These are phyloP conservation scores for Podospora sp. DNA, from an alignment of 495 filamentous ascomycete genomes.

Conservation along the genomic window DNA sequence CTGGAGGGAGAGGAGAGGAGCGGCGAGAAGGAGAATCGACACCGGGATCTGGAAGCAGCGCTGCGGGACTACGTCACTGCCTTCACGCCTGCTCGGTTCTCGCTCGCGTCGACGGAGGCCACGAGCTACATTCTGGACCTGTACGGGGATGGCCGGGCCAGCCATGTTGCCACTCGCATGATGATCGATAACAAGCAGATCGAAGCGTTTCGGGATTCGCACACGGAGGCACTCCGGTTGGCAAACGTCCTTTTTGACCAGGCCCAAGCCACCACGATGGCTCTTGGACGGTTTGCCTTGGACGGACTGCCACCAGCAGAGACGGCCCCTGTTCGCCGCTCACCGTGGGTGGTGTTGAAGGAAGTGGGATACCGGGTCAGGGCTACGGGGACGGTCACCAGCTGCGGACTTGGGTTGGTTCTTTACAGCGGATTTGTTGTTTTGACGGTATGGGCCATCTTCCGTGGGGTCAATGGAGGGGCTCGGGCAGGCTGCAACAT, in stretches of 20 bases:
- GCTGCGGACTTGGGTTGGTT: slow-evolving; percentile 11
- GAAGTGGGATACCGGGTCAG: not conserved
- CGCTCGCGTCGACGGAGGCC: slow-evolving; percentile 5
- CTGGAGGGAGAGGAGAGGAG: not conserved
- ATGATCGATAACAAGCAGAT: slow-evolving; percentile 19
- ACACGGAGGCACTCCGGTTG: slow-evolving; percentile 21
- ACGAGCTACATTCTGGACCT: slow-evolving; percentile 10
- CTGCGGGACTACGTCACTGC: slow-evolving; percentile 19
- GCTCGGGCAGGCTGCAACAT: slow-evolving; percentile 14
- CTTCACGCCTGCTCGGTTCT: slow-evolving; percentile 14
- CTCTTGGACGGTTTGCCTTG: slow-evolving; percentile 19
- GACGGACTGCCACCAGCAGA: not conserved
- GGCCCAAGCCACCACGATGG: slow-evolving; percentile 17
- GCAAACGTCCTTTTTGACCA: slow-evolving; percentile 23
- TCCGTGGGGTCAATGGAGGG: slow-evolving; percentile 18
- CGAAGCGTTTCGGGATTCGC: slow-evolving; percentile 20
- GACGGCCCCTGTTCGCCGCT: not conserved
- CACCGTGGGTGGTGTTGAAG: not conserved
- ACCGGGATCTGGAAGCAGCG: slow-evolving; percentile 1
- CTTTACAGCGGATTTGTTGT: slow-evolving; percentile 19
- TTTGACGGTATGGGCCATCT: slow-evolving; percentile 24
- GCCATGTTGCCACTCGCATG: slow-evolving; percentile 16
- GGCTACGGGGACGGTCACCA: not conserved
- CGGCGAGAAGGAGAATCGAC: not conserved
- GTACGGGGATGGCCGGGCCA: slow-evolving; percentile 14